These are phyloP conservation scores for Lecanicillium sp. DNA, from an alignment of 2,329 filamentous ascomycete species.

Conservation along the genomic window DNA sequence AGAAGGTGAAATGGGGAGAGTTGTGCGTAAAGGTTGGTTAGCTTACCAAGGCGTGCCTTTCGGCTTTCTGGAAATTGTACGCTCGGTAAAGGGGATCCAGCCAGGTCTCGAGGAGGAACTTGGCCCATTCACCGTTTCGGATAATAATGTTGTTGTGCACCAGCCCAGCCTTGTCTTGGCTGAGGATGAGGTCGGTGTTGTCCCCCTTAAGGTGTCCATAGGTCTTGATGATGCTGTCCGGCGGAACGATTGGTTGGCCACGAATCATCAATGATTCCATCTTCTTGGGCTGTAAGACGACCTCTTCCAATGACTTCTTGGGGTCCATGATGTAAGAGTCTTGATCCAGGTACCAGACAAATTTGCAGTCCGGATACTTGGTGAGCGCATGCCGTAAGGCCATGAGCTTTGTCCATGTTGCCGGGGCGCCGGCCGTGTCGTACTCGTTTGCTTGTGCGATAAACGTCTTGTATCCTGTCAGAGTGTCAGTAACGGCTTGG, in stretches of 20 bases:
- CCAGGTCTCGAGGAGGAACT: conserved; percentile 91
- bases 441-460: conserved; percentile 74
- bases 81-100: conserved; percentile 88
- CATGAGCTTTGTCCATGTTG: conserved; percentile 71
- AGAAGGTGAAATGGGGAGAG: conserved; percentile 12
- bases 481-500: background rate
- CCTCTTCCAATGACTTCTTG: conserved; percentile 56
- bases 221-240: conserved; percentile 94
- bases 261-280: conserved; percentile 77
- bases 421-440: conserved; percentile 51
- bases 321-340: conserved; percentile 87
- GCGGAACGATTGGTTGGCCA: conserved; percentile 81
- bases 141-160: conserved; percentile 72
- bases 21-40: background rate
- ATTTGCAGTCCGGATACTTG: conserved; percentile 66
- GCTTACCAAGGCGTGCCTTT: conserved; percentile 79
- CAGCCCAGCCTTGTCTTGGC: conserved; percentile 77
- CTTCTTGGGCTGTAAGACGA: conserved; percentile 58
- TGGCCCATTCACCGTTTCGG: conserved; percentile 79
- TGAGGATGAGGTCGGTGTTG: conserved; percentile 73
- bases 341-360: conserved; percentile 81
- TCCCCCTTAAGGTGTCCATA: conserved; percentile 72
- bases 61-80: conserved; percentile 95
- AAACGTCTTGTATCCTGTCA: conserved; percentile 75
- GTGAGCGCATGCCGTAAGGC: conserved; percentile 85